Percentiles rank a stretch among this genome's conserved stretches.
Evolutionary conservation across 2,329 filamentous ascomycete genomes (phyloP).

Genomic region (Fusarium paranaense): DNA sequence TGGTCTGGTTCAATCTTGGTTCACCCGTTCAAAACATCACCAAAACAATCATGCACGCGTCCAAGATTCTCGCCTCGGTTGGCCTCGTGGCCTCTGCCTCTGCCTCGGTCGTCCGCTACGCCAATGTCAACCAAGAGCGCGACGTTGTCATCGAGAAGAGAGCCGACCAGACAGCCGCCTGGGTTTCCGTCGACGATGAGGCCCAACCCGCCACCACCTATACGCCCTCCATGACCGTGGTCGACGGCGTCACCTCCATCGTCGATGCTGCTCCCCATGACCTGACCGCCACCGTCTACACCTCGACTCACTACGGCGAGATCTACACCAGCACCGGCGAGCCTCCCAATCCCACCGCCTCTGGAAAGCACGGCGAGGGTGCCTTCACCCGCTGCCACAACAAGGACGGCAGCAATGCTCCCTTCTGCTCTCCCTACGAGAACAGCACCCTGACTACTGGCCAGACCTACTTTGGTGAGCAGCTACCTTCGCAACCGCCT

Average conservation of each 20-base stretch:
- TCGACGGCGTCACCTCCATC: slow-evolving; percentile 56
- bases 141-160: slow-evolving; percentile 39
- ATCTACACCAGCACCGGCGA: slow-evolving; percentile 56
- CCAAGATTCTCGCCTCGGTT: slow-evolving; percentile 45
- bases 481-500: background rate
- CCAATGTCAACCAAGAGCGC: slow-evolving; percentile 22
- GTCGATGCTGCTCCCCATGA: slow-evolving; percentile 58
- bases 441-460: slow-evolving; percentile 58
- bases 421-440: slow-evolving; percentile 63
- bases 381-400: slow-evolving; percentile 65
- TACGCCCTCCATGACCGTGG: slow-evolving; percentile 61
- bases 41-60: slow-evolving; percentile 47
- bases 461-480: slow-evolving; percentile 64
- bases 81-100: slow-evolving; percentile 46
- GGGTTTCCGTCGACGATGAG: slow-evolving; percentile 64
- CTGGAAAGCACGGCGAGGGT: slow-evolving; percentile 55
- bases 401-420: slow-evolving; percentile 57
- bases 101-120: slow-evolving; percentile 38
- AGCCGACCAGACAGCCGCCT: slow-evolving; percentile 56
- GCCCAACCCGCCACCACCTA: slow-evolving; percentile 59
- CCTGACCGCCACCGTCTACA: slow-evolving; percentile 58
- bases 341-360: slow-evolving; percentile 59
- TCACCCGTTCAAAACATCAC: background rate
- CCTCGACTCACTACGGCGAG: slow-evolving; percentile 50
- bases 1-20: background rate